Evolutionary conservation across 805 yeast genomes (phyloP).

Genomic region (Pichia kluyveri): DNA sequence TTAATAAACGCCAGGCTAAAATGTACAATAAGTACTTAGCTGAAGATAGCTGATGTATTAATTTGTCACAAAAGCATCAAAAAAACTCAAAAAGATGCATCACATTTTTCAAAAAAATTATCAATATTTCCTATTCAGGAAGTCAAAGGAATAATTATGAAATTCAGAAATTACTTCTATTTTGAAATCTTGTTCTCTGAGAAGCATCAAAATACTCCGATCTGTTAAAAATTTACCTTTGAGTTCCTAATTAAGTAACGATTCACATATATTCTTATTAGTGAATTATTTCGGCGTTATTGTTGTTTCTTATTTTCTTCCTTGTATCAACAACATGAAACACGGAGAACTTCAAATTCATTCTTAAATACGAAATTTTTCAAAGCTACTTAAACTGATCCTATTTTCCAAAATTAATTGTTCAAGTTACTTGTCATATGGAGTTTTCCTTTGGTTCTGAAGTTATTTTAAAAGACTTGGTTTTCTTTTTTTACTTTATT

Average conservation of each 20-base stretch:
- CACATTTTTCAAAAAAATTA: not conserved
- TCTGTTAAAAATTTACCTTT: not conserved
- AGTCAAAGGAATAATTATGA: not conserved
- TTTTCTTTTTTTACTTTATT: too few relatives aligned
- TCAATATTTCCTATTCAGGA: not conserved
- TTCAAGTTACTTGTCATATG: too few relatives aligned
- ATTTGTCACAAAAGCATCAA: not conserved
- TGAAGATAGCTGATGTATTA: too few relatives aligned
- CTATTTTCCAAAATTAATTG: not conserved
- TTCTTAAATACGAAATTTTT: not conserved
- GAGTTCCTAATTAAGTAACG: not conserved
- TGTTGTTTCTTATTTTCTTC: too few relatives aligned
- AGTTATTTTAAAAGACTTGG: too few relatives aligned
- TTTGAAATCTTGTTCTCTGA: not conserved
- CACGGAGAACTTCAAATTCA: not conserved
- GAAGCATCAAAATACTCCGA: not conserved
- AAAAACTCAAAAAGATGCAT: not conserved
- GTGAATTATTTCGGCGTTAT: not conserved
- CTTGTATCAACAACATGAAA: not conserved
- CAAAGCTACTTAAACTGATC: not conserved
- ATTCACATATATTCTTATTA: too few relatives aligned
- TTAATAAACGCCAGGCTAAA: too few relatives aligned
- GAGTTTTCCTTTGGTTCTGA: too few relatives aligned
- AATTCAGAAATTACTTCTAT: not conserved
- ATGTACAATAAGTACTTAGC: too few relatives aligned